Evolutionary conservation across 208 protist species (phyloP).

Genomic region (Naegleria fowleri): DNA sequence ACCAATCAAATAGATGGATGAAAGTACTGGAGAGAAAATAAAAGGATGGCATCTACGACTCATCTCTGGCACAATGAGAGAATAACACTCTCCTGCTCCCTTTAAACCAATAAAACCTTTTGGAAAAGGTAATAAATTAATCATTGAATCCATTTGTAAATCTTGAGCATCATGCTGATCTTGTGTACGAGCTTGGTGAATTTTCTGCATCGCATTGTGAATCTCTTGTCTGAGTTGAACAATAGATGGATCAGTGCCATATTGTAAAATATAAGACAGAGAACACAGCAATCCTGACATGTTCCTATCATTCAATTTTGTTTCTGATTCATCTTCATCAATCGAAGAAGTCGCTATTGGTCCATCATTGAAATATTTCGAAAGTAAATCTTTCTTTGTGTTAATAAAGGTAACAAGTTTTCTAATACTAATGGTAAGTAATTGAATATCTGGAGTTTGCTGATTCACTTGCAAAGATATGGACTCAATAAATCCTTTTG

Average conservation of each 20-base stretch:
- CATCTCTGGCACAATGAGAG: conserved; percentile 1
- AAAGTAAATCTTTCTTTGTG: background rate
- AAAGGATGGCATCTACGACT: background rate
- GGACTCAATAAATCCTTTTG: conserved; percentile 1
- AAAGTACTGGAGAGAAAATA: conserved; percentile 21
- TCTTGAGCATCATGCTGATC: background rate
- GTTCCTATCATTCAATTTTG: background rate
- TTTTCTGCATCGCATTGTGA: background rate
- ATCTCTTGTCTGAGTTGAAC: background rate
- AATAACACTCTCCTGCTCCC: background rate
- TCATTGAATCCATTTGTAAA: background rate
- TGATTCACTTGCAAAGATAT: background rate
- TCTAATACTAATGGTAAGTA: conserved; percentile 26
- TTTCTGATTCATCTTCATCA: background rate
- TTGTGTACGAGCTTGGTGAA: background rate
- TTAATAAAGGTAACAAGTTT: background rate
- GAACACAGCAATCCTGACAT: background rate
- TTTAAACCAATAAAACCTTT: conserved; percentile 5
- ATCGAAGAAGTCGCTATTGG: too few species aligned
- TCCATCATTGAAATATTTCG: background rate
- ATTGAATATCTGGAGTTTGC: conserved; percentile 4
- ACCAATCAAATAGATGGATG: background rate
- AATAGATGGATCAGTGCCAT: background rate
- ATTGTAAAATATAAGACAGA: background rate
- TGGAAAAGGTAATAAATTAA: background rate